Evolutionary conservation across 2,329 filamentous ascomycete genomes (phyloP).

Genomic region (Fusarium aywerte): DNA sequence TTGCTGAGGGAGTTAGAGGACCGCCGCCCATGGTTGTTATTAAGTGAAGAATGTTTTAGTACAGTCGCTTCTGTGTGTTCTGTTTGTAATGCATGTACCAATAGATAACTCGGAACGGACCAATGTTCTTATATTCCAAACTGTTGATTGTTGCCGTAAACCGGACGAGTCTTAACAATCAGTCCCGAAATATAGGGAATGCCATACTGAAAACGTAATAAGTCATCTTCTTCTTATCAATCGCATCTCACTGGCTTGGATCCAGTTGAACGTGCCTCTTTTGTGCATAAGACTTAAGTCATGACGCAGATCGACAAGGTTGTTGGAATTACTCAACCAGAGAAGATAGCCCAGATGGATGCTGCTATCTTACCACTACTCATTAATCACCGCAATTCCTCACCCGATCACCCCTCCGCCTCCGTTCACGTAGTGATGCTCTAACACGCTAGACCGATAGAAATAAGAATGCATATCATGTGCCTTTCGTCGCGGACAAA

Average conservation of each 20-base stretch:
- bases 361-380: too few species aligned
- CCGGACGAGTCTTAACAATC: neutral
- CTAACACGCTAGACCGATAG: too few species aligned
- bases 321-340: neutral
- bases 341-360: neutral
- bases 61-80: accelerated
- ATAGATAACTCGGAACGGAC: neutral
- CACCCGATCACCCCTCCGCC: too few species aligned
- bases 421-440: too few species aligned
- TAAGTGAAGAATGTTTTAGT: neutral
- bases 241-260: accelerated
- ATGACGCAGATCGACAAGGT: neutral
- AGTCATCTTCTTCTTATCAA: neutral
- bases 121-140: too few species aligned
- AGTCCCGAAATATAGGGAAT: neutral
- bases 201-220: neutral
- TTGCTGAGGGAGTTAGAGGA: neutral
- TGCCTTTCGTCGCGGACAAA: too few species aligned
- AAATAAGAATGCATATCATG: too few species aligned
- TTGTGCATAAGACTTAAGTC: neutral
- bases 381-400: too few species aligned
- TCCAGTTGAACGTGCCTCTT: neutral
- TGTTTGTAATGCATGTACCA: neutral
- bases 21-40: slow-evolving; percentile 1
- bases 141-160: too few species aligned